Percentiles rank a stretch among this genome's conserved stretches.
phyloP scores from a whole-genome alignment of 352 stramenopile species.

The Phytophthora uliginosa region DNA sequence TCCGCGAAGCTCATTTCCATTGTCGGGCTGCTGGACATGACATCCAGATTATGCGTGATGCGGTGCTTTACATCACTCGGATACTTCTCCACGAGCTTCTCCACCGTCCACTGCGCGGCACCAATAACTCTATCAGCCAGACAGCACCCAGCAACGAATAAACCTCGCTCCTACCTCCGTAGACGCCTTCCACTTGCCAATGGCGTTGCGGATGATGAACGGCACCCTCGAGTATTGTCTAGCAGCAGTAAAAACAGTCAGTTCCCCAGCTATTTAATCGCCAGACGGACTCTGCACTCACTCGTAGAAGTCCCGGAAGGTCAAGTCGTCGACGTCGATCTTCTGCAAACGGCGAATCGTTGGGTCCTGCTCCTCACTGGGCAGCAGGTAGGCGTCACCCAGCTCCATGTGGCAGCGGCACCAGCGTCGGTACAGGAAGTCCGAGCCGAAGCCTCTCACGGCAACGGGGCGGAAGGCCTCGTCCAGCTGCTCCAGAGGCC shows the following conservation, averaged over 20 bases:
- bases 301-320: slow-evolving; percentile 83
- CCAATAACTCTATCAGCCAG: not conserved
- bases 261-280: slow-evolving; percentile 3
- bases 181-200: slow-evolving; percentile 75
- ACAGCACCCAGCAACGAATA: not conserved
- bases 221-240: slow-evolving; percentile 77
- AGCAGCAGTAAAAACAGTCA: slow-evolving; percentile 14
- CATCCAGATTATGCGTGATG: slow-evolving; percentile 89
- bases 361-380: slow-evolving; percentile 50
- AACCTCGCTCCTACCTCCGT: slow-evolving; percentile 46
- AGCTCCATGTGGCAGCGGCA: slow-evolving; percentile 84
- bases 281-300: slow-evolving; percentile 28
- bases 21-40: slow-evolving; percentile 56
- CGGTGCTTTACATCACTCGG: slow-evolving; percentile 55
- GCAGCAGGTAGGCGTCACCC: slow-evolving; percentile 56
- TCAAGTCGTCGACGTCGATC: slow-evolving; percentile 65
- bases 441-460: slow-evolving; percentile 63
- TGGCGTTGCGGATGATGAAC: slow-evolving; percentile 83
- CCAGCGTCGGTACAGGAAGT: slow-evolving; percentile 91
- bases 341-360: slow-evolving; percentile 60
- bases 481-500: slow-evolving; percentile 36
- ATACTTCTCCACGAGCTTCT: slow-evolving; percentile 68
- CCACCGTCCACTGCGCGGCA: slow-evolving; percentile 70
- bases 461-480: slow-evolving; percentile 31
- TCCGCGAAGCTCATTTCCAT: slow-evolving; percentile 85